These are phyloP conservation scores for Pyrus hybrid DNA, from an alignment of 331 rosid species.

Conservation along the genomic window DNA sequence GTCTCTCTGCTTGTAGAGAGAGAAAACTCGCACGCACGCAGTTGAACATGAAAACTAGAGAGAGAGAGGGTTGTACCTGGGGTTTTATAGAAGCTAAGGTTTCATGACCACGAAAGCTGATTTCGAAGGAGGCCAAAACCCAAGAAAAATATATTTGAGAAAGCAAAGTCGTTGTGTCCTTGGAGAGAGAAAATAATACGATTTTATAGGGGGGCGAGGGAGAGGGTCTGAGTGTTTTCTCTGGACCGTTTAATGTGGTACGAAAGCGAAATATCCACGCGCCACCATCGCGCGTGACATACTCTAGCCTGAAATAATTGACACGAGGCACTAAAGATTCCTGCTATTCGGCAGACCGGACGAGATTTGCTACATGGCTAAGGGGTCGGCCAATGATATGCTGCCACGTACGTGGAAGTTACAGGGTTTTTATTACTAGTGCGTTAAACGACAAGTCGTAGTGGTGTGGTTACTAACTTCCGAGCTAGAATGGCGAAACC, in stretches of 20 bases:
- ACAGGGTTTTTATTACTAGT: background rate
- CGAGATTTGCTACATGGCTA: background rate
- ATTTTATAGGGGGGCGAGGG: background rate
- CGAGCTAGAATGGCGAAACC: background rate
- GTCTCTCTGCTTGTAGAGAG: constrained; percentile 5
- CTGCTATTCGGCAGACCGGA: background rate
- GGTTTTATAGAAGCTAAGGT: constrained; percentile 33
- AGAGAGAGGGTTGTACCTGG: constrained; percentile 34
- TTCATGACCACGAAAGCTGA: constrained; percentile 63
- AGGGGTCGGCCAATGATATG: background rate
- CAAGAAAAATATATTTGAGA: background rate
- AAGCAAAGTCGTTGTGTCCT: constrained; percentile 21
- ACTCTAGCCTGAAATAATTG: background rate
- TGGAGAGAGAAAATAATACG: background rate
- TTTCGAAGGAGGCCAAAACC: constrained; percentile 26
- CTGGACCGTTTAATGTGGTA: constrained; percentile 18
- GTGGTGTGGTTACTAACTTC: background rate
- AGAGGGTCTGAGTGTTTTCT: constrained; percentile 6
- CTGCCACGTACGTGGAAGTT: background rate
- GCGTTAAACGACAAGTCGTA: background rate
- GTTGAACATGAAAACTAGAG: background rate
- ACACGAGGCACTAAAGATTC: constrained; percentile 50
- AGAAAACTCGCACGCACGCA: constrained; percentile 1
- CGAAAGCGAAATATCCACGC: constrained; percentile 15
- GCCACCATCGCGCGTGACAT: constrained; percentile 5